These are phyloP conservation scores for Cinchona pubescens DNA, from an alignment of 257 asterid species.

Conservation along the genomic window DNA sequence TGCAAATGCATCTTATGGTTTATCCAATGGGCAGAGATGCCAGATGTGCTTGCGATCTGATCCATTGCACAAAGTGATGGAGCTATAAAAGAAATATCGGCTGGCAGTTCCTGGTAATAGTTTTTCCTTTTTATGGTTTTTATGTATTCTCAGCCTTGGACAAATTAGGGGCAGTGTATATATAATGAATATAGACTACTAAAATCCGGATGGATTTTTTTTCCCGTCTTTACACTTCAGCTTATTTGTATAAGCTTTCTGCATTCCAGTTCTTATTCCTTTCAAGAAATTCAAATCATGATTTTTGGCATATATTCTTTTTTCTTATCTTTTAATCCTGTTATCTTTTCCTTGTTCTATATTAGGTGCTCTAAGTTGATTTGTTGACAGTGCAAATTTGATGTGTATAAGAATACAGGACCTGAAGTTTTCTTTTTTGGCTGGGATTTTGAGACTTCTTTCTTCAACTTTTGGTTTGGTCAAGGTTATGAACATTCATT, in stretches of 20 bases:
- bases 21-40: constrained; percentile 62
- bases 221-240: background rate
- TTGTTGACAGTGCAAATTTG: background rate
- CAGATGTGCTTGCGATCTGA: constrained; percentile 75
- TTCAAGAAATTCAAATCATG: background rate
- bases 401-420: background rate
- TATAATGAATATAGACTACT: background rate
- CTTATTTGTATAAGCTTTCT: background rate
- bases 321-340: background rate
- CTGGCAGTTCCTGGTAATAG: constrained; percentile 55
- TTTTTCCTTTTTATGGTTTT: background rate
- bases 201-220: background rate
- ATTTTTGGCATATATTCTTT: background rate
- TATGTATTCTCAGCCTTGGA: no score
- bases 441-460: background rate
- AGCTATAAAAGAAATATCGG: no score
- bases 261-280: background rate
- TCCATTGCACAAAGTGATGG: constrained; percentile 70
- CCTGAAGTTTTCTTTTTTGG: background rate
- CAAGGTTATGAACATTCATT: background rate
- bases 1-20: constrained; percentile 47
- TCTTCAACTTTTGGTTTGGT: background rate
- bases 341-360: background rate
- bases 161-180: background rate
- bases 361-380: background rate